Evolutionary conservation across 140 eudicot genomes (phyloP), one percentile per base, ranked within the genome.

Genomic region (Erigeron philadelphicus): DNA sequence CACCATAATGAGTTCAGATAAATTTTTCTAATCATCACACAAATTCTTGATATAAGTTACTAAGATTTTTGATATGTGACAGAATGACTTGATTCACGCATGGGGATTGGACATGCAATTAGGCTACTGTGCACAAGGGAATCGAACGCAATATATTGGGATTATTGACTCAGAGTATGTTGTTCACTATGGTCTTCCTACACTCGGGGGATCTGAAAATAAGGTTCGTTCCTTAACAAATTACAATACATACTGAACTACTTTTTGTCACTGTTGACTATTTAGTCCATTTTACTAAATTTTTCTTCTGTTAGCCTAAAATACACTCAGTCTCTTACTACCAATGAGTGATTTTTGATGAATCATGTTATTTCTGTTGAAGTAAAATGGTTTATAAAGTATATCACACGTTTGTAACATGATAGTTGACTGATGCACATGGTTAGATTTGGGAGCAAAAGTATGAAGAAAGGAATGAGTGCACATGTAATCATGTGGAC

Each of bases 71-170:
- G 21, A 31, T 44, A 49, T 75, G 65, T 60, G 16, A 49, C 88
- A 89, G 96, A 89, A 86, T 57, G 96, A 89, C 61, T 79, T 86
- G 45, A 76, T 87, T 46, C 90, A 84, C 13, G 95, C 91, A n/a
- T 86, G 96, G 96, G 96, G 96, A 40, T 62, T 89, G 71, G 95
- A 89, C 74, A 82, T 82, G 80, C 90, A 84, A 81, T 79, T 89
- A 13, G 96, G 95, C 6, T 89, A 86, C 64, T 89, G 96, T 69
- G 89, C 95, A 48, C 93, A 91, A 85, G 97, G 96, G 9, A 83
- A 88, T 48, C 74, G 89, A 66, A 91, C 89, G 11, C 78, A 68
- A 55, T 82, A 84, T 61, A 81, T 91, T 5, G 97, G 97, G 46
- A 75, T 91, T 8, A 81, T 91, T 21, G 97, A 91, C 81, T 83